These are phyloP conservation scores for Candida albicans DNA, from an alignment of 1,139 yeast species.

Conservation along the genomic window DNA sequence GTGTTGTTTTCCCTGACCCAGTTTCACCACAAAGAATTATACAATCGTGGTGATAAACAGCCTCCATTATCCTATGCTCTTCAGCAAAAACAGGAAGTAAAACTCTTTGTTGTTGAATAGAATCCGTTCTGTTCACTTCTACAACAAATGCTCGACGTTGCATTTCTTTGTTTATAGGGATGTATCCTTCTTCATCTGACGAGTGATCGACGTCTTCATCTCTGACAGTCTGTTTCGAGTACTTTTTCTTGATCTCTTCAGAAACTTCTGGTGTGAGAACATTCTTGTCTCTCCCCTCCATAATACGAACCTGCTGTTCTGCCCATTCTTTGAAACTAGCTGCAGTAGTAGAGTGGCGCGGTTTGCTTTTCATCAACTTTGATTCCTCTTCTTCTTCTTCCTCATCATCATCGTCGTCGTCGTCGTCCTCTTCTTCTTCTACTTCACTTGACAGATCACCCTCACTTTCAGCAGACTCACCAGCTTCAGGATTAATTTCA, in stretches of 20 bases:
- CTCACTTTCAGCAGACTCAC: slow-evolving; percentile 14
- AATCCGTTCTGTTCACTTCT: slow-evolving; percentile 60
- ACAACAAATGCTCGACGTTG: slow-evolving; percentile 69
- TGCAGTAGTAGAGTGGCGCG: slow-evolving; percentile 45
- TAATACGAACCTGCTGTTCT: slow-evolving; percentile 50
- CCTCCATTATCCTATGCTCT: slow-evolving; percentile 95
- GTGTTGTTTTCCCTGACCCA: slow-evolving; percentile 83
- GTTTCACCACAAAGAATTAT: slow-evolving; percentile 92
- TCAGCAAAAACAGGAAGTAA: slow-evolving; percentile 86
- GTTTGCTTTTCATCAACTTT: slow-evolving; percentile 36
- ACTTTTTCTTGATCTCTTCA: slow-evolving; percentile 46
- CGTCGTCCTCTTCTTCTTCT: slow-evolving; percentile 37
- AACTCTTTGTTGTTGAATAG: slow-evolving; percentile 65
- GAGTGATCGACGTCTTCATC: slow-evolving; percentile 65
- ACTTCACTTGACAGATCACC: slow-evolving; percentile 16
- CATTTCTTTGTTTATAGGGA: slow-evolving; percentile 55
- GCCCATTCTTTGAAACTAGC: slow-evolving; percentile 62
- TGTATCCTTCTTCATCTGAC: slow-evolving; percentile 55
- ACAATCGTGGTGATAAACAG: slow-evolving; percentile 88
- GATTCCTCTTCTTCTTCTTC: slow-evolving; percentile 29
- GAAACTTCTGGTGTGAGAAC: slow-evolving; percentile 51
- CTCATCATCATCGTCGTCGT: slow-evolving; percentile 15
- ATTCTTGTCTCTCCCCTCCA: slow-evolving; percentile 58
- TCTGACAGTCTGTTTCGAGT: slow-evolving; percentile 44
- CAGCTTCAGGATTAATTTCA: too few relatives aligned